phyloP scores from a whole-genome alignment of 2,329 filamentous ascomycete genomes.

The Xylaria sp. region DNA sequence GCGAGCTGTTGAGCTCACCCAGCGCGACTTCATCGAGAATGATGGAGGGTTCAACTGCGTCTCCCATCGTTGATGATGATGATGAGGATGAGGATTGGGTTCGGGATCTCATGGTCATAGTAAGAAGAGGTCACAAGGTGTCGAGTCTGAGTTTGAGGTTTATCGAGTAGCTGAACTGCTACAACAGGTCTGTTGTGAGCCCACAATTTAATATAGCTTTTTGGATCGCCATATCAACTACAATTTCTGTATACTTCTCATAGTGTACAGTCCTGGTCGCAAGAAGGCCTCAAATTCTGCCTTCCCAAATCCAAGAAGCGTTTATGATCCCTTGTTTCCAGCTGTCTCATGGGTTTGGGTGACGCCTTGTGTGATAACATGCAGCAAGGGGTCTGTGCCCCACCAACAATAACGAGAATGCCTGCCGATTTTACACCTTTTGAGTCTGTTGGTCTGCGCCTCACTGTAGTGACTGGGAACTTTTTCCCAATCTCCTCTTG shows the following conservation, averaged over 20 bases:
- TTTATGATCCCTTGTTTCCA: neutral
- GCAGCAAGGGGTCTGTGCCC: slow-evolving; percentile 2
- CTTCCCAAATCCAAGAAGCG: neutral
- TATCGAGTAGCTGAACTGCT: neutral
- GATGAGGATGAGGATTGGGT: neutral
- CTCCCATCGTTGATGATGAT: neutral
- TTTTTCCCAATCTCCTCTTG: neutral
- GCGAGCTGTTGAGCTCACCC: slow-evolving; percentile 2
- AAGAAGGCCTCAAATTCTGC: neutral
- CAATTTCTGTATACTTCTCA: neutral
- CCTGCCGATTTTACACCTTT: neutral
- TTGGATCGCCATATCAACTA: neutral
- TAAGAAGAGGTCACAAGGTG: neutral
- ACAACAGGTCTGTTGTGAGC: too few relatives aligned
- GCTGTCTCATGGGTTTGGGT: neutral
- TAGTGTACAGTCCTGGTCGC: neutral
- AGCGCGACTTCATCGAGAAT: neutral
- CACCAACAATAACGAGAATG: slow-evolving; percentile 1
- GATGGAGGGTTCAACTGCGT: neutral
- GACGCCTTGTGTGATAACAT: neutral
- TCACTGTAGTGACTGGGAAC: neutral
- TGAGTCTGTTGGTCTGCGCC: neutral
- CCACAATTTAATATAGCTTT: too few relatives aligned
- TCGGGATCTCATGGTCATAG: neutral
- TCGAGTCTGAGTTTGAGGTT: neutral